Evolutionary conservation across 2,329 filamentous ascomycete species (phyloP), one percentile per base, ranked within the genome.

Genomic region (Aspergillus felis): DNA sequence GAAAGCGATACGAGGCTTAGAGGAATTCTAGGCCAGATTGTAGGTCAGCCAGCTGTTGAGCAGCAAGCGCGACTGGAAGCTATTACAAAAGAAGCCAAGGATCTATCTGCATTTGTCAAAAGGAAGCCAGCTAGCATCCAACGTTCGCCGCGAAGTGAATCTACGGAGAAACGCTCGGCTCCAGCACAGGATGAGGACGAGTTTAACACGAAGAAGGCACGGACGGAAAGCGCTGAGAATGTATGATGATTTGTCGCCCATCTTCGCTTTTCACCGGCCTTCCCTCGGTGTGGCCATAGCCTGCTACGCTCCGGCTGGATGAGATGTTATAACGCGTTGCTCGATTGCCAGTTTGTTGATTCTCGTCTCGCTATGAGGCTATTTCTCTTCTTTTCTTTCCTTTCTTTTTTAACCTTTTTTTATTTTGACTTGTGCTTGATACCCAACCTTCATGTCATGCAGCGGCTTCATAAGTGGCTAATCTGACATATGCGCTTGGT

Each of bases 51-150:
- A 3, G 72, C 80, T 29, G 76, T 74, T 2, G 79, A 82, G 50
- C 80, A 84, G 64, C 78, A 81, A 60, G 79, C 79, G 20, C 76
- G 78, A 52, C 72, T 87, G 25, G 79, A 82, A 24, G 79, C 84
- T 60, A 83, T 79, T 10, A 81, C 80, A 1, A 79, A 80, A 63
- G 74, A 72, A 14, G 85, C 85, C 6, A 87, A 82, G 50, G 85
- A 88, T 67, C 73, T 88, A 5, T 82, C 78, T 17, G 78, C 81
- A 1, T 71, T 87, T 52, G 81, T 87, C 5, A 83, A 82, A 59
- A 82, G 78, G 67, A 83, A 84, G 72, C 74, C 77, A 52, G 60
- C 62, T 41, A 58, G 51, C 42, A 57, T 50, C 20, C 63, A 62
- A 27, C 41, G 53, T 44, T 52, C 58, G 27, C 61, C 59, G 14